Evolutionary conservation across 805 yeast species (phyloP), one percentile per base, ranked within the genome.

Genomic region (Kurtzmaniella cleridarum): DNA sequence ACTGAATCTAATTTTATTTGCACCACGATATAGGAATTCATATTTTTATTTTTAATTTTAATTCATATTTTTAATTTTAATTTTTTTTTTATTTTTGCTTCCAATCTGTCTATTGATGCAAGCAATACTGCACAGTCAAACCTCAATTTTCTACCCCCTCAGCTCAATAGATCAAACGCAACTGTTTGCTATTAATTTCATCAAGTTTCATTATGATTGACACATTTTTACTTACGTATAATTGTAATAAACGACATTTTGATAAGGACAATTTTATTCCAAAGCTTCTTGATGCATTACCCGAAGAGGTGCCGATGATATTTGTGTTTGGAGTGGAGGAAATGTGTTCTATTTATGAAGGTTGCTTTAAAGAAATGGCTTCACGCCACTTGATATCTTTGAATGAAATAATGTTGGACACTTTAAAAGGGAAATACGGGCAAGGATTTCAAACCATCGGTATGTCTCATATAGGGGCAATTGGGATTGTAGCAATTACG

Each of bases 271-370:
- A 46, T 1, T 59, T 71, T n/a, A 33, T 50, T 1, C 48, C 59
- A 2, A 55, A 61, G 7, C 39, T 70, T 0, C 47, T 53, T 2
- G 38, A 43, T 9, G 42, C 54, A 16, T 47, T 62, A 27, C 66
- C 71, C 9, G 43, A 46, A n/a, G 47, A 50, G 3, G 51, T 61
- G 26, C 73, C 76, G 0, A 67, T 72, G 37, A 39, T 81, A 5
- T 71, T 73, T 38, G 82, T 73, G 1, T 77, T 81, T 55, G 88
- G 83, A 2, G 75, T 83, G 44, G 82, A 84, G 54, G 93, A 84
- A 53, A 48, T 83, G 9, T 70, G 81, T 36, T 55, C 79, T 2
- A 59, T 79, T 1, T 51, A 79, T 47, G 80, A 80, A 41, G 79
- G 81, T 2, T 65, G 79, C 2, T 68, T 72, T 34, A 53, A 62